Evolutionary conservation across 768 basidiomycete genomes (phyloP).

Genomic region (Mrakia blollopis): DNA sequence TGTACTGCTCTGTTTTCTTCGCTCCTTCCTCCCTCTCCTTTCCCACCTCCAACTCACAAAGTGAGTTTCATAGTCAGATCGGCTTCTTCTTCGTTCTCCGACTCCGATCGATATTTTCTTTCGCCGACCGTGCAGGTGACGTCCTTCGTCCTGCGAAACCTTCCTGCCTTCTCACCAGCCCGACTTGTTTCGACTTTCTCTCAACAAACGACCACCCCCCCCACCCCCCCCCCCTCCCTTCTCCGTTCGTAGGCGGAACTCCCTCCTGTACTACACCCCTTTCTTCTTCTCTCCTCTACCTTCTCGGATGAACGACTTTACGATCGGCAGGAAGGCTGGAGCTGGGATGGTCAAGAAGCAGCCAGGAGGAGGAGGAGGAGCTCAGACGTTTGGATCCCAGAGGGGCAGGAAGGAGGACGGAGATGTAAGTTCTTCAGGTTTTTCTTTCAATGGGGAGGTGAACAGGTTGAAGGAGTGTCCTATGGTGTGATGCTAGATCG

Average conservation of each 20-base stretch:
- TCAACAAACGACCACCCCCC: neutral
- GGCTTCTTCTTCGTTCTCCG: neutral
- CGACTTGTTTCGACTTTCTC: neutral
- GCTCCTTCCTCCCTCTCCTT: neutral
- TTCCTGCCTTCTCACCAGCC: neutral
- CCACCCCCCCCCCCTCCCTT: neutral
- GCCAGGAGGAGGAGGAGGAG: neutral
- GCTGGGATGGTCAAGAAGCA: neutral
- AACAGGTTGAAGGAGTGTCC: too few species aligned
- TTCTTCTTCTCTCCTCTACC: neutral
- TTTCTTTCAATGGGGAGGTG: neutral
- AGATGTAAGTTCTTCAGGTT: neutral
- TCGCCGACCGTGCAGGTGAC: neutral
- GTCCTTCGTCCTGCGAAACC: neutral
- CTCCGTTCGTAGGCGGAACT: neutral
- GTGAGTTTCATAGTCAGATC: neutral
- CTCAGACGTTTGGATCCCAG: neutral
- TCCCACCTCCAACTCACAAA: neutral
- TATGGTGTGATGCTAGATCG: neutral
- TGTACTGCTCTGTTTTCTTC: neutral
- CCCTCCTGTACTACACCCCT: neutral
- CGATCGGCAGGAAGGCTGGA: constrained; percentile 1
- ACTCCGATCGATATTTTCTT: neutral
- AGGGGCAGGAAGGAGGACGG: neutral
- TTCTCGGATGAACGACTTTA: neutral